Evolutionary conservation across 768 basidiomycete species (phyloP), one percentile per base, ranked within the genome.

Genomic region (Boletus reticulatus): DNA sequence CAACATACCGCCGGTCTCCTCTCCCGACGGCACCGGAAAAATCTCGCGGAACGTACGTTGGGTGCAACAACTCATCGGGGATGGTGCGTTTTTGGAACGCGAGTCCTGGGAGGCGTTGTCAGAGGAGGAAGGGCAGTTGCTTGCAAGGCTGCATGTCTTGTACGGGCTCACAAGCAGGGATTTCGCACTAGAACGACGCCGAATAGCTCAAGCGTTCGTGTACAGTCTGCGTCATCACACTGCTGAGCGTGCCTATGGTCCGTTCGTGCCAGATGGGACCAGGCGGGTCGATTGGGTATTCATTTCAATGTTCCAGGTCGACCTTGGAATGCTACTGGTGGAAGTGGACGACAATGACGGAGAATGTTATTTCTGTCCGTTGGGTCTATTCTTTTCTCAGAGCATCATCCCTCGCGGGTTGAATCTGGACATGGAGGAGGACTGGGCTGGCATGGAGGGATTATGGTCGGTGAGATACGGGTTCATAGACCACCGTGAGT

Each of bases 401-500:
- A 77, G 78, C 31, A 55, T 79, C 44, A 69, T 83, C 4, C 76
- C 79, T 3, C 62, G 61, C 1, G 75, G 65, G 1, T 38, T 78
- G 45, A 66, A 76, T 52, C 56, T 78, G 16, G 61, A 68, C 53
- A 43, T 36, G 17, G 69, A 67, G 31, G 52, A 56, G 2, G 72
- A 74, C 50, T 74, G 71, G 69, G 68, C 63, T 7, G 59, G 83
- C 4, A 69, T 89, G 0, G 73, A 74, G 32, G 88, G 87, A 0
- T 32, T 68, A 16, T 89, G 88, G 88, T 70, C 73, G 5, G 78
- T 83, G 13, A 78, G 80, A n/a, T 88, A 87, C 62, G 83, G 80
- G 50, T 89, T 86, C 62, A 78, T 80, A 50, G 87, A 89, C 65
- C 87, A 89, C 62, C 71, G 84, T 6, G 84, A 84, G 45, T 75